Base-by-base conservation (phyloP, 2,329 filamentous ascomycete genomes). In the Akanthomyces uredinophilus region DNA sequence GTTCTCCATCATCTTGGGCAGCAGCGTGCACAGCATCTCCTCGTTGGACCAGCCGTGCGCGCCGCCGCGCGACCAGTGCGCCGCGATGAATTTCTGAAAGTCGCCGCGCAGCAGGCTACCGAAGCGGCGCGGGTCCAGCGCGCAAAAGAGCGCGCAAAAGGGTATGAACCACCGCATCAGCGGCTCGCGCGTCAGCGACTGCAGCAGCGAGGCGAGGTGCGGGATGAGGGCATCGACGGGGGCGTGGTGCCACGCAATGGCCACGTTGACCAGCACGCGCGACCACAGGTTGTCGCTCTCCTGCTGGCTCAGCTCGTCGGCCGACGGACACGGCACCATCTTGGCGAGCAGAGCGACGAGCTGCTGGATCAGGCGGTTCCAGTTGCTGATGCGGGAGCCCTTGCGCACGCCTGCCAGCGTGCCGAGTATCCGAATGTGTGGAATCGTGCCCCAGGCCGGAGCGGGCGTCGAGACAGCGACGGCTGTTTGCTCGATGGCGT, bases 31-130 rank as follows among this genome's bases (percentile, higher is more conserved):
- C 18, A 92, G 77, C 65, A 88, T 82, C 65, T 88, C 83, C 71
- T 91, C 87, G 57, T 91, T 81, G 70, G 79, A 71, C 32, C 52
- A 37, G 66, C 76, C 79, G 66, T 87, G 83, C 4, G 79, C 71
- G 67, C 76, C 79, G 66, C 76, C 79, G 66, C 87, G 83, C 4
- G 85, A 84, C 91, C 91, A 96, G 67, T 90, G 87, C 7, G 82
- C 82, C 37, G 87, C 79, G 65, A 96, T 81, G 69, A 95, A 97
- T 84, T 85, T 91, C 73, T 96, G 91, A 67, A 98, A 92, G 62
- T 90, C 87, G 43, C 86, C 88, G 8, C 93, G 80, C 37, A 96
- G 82, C n/a, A 97, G 79, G 65, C 86, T 87, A 60, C 87, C 84
- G 70, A 98, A 99, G 44, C 90, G 84, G 59, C 88, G 84, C 1